These are phyloP conservation scores for Hordeum pubiflorum DNA, from an alignment of 202 grass and related monocot genomes.

Conservation along the genomic window DNA sequence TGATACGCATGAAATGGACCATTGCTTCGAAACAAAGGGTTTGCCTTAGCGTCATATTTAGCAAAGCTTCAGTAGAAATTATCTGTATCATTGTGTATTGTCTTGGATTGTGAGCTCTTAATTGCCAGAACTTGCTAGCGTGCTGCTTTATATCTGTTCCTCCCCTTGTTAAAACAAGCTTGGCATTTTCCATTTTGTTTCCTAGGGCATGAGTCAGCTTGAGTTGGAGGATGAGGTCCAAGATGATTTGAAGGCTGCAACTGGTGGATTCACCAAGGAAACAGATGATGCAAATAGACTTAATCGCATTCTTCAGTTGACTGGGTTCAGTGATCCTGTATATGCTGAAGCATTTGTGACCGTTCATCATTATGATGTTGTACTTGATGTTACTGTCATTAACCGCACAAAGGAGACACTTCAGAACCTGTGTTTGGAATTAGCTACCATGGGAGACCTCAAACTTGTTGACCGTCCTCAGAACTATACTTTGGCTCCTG, in stretches of 20 bases:
- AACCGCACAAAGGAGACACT: constrained; percentile 69
- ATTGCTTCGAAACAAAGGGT: background rate
- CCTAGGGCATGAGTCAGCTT: constrained; percentile 64
- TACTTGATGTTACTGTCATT: constrained; percentile 68
- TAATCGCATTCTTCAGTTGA: constrained; percentile 66
- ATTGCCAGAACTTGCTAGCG: background rate
- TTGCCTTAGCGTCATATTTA: background rate
- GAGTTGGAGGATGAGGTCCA: constrained; percentile 75
- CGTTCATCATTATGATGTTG: constrained; percentile 72
- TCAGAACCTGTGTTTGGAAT: constrained; percentile 72
- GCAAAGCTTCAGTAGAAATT: background rate
- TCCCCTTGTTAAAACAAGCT: background rate
- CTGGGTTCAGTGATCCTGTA: constrained; percentile 68
- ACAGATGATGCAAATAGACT: constrained; percentile 45
- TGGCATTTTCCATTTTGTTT: constrained; percentile 21
- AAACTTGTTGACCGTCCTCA: constrained; percentile 69
- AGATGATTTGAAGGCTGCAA: constrained; percentile 73
- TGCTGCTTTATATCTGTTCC: background rate
- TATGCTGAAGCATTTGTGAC: constrained; percentile 80
- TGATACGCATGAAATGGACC: background rate
- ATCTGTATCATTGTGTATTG: too few relatives aligned
- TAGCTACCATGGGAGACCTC: constrained; percentile 71
- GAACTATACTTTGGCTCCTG: constrained; percentile 63
- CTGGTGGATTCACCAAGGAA: constrained; percentile 63
- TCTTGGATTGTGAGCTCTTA: too few relatives aligned